Base-by-base conservation (phyloP, 805 yeast species). In the Saccharomycopsis sp. region DNA sequence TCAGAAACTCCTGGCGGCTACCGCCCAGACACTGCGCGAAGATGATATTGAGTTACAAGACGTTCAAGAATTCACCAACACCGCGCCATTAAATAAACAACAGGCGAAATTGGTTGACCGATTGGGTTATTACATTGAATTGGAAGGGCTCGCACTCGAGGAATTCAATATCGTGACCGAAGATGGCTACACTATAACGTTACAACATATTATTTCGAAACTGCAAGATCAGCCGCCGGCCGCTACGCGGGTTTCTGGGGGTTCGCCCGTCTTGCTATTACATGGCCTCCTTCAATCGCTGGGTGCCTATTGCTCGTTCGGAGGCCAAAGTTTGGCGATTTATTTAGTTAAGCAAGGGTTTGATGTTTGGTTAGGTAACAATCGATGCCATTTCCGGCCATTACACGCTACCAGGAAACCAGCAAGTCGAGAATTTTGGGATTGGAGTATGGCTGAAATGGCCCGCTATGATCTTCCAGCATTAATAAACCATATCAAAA, bases 361-460 rank as follows among this genome's bases (percentile, higher is more conserved):
- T 56, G 96, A 88, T 54, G 87, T 88, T 6, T 88, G 96, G 96
- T 59, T 88, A 44, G 96, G 96, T 1, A 86, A 88, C 57, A 89
- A 88, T 57, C 65, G 98, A 51, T 82, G 96, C 53, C 95, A 96
- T 4, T 84, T 89, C 58, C 67, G 74, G 32, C 85, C 95, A 0
- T 65, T 70, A 41, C 95, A 89, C 64, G 61, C 68, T 48, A 61
- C 61, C 45, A 70, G 67, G 50, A 64, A 67, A 29, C 50, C 64
- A 3, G 53, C 55, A 45, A 72, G 74, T 53, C 67, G 68, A 1
- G 56, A 67, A 41, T 84, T 83, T 77, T 90, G 98, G 98, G 79
- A 84, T 53, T 90, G 98, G 98, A 90, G 85, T 56, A 72, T 93
- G 41, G 63, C 71, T n/a, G 90, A 86, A 38, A 77, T 93, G 79